Percentiles rank a stretch among this genome's conserved stretches.
phyloP scores from a whole-genome alignment of 108 stramenopile species.

The Stephanodiscus minutulus region DNA sequence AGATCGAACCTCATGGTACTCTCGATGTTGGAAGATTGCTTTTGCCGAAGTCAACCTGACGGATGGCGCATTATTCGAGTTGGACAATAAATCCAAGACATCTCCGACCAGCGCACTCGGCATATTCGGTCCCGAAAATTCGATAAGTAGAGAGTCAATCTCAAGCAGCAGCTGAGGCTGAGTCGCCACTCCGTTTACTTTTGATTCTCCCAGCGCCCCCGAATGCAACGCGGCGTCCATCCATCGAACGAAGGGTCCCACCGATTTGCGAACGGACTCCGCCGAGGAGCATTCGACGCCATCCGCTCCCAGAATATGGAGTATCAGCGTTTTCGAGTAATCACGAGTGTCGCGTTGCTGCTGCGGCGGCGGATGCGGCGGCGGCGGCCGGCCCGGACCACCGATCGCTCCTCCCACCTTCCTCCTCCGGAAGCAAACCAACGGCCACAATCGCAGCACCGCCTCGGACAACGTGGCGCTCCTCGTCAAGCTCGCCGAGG shows the following conservation, averaged over 20 bases:
- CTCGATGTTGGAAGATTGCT: constrained; percentile 57
- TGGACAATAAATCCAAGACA: constrained; percentile 49
- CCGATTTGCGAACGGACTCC: constrained; percentile 55
- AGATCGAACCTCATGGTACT: constrained; percentile 64
- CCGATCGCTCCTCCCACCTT: constrained; percentile 13
- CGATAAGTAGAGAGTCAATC: constrained; percentile 43
- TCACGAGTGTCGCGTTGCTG: constrained; percentile 5
- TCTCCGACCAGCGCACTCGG: constrained; percentile 25
- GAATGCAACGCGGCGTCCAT: constrained; percentile 45
- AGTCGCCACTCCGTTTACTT: background rate
- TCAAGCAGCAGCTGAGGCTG: background rate
- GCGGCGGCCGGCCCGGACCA: constrained; percentile 12
- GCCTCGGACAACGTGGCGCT: constrained; percentile 84
- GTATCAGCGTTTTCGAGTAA: constrained; percentile 36
- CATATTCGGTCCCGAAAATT: constrained; percentile 76
- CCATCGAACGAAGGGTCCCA: constrained; percentile 78
- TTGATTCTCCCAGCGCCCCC: constrained; percentile 15
- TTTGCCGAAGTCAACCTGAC: constrained; percentile 45
- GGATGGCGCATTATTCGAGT: constrained; percentile 12
- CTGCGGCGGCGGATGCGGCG: too few relatives aligned
- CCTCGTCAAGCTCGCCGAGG: constrained; percentile 66
- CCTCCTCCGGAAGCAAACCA: constrained; percentile 36
- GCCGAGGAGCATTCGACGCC: constrained; percentile 71
- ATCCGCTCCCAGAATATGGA: constrained; percentile 83
- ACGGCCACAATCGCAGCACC: constrained; percentile 54